Conservation (phyloP, 176 grass and related monocot genomes). For the Ensete ventricosum region DNA sequence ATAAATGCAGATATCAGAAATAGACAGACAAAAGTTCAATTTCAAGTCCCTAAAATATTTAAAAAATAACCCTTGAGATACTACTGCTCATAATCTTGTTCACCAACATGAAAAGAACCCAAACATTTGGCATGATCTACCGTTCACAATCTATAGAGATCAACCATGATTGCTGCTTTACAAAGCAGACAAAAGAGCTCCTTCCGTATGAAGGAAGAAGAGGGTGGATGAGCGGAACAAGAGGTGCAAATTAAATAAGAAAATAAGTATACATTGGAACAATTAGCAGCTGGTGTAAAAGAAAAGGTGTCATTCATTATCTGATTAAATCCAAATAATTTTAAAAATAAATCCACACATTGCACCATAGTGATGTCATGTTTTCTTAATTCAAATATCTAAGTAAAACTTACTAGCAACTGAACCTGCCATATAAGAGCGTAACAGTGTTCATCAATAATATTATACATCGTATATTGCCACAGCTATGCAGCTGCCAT, state of each 20-base stretch:
- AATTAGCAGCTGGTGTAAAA: too few species aligned
- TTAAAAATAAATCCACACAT: too few species aligned
- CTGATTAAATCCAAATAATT: too few species aligned
- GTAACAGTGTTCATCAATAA: background rate
- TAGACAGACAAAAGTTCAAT: background rate
- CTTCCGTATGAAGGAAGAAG: too few species aligned
- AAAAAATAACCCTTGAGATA: background rate
- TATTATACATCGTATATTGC: too few species aligned
- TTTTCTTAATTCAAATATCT: too few species aligned
- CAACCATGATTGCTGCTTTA: background rate
- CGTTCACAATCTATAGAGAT: background rate
- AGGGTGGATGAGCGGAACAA: background rate
- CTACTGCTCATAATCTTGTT: background rate
- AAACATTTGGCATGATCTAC: background rate
- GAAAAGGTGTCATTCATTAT: too few species aligned
- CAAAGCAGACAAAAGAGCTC: too few species aligned
- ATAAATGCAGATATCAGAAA: conserved; percentile 8
- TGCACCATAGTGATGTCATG: too few species aligned
- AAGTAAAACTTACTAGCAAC: background rate
- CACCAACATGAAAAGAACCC: background rate
- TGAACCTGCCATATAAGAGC: background rate
- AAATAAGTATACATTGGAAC: too few species aligned
- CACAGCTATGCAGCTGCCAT: too few species aligned
- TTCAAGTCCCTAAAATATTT: background rate
- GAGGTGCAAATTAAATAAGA: background rate